phyloP scores from a whole-genome alignment of 345 rosid species.

The Bruguiera gymnorhiza region DNA sequence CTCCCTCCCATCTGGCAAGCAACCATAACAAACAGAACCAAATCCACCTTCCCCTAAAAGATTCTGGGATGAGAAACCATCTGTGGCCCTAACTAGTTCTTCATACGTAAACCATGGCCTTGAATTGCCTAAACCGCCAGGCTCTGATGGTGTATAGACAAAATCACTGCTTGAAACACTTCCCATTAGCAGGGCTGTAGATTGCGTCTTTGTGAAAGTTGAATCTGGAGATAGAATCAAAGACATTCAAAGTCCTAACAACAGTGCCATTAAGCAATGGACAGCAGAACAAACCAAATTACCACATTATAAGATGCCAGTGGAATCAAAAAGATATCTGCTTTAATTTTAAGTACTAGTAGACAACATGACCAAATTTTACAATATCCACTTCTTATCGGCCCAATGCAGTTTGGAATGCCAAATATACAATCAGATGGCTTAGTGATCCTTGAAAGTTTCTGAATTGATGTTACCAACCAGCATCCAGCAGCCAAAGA shows the following conservation, averaged over 20 bases:
- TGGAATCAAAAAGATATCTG: background rate
- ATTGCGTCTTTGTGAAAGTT: conserved; percentile 39
- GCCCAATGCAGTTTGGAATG: background rate
- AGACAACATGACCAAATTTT: background rate
- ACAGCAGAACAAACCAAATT: background rate
- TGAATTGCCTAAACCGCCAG: conserved; percentile 73
- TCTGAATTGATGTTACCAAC: background rate
- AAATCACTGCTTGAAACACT: conserved; percentile 58
- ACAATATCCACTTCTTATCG: background rate
- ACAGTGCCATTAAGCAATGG: conserved; percentile 2
- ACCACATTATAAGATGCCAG: conserved; percentile 1
- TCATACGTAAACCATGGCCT: conserved; percentile 66
- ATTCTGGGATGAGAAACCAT: conserved; percentile 73
- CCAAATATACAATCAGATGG: background rate
- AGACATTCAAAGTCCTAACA: conserved; percentile 14
- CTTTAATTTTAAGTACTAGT: background rate
- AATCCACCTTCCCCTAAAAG: conserved; percentile 95
- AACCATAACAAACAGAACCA: conserved; percentile 84
- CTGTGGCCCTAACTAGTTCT: conserved; percentile 65
- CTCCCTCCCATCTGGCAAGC: conserved; percentile 75
- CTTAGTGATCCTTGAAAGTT: background rate
- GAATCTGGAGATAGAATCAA: conserved; percentile 48
- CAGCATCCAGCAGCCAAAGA: background rate
- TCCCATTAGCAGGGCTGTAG: conserved; percentile 64
- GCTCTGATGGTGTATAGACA: conserved; percentile 45